Percentiles rank a stretch among this genome's conserved stretches.
phyloP scores from a whole-genome alignment of 768 basidiomycete species.

The Jaapia argillacea region DNA sequence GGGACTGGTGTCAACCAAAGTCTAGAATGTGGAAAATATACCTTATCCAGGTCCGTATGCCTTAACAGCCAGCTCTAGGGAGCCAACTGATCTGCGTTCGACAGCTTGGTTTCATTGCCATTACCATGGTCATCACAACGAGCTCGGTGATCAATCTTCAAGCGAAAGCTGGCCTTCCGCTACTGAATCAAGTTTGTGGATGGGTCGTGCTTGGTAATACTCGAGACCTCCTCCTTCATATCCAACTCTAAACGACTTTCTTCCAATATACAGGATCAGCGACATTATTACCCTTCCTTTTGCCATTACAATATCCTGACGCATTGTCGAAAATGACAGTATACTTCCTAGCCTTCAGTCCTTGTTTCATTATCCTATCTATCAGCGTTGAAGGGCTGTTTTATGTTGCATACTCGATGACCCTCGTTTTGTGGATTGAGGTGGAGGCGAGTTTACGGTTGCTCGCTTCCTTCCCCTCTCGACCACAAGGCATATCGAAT shows the following conservation, averaged over 20 bases:
- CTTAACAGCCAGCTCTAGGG: no score
- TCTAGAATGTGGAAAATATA: no score
- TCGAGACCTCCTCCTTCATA: slow-evolving; percentile 11
- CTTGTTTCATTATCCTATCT: slow-evolving; percentile 71
- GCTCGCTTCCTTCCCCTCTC: neutral
- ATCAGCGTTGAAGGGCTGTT: slow-evolving; percentile 79
- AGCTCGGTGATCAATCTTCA: slow-evolving; percentile 52
- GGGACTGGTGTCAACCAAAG: no score
- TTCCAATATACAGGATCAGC: neutral
- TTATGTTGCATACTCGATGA: slow-evolving; percentile 56
- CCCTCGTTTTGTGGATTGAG: slow-evolving; percentile 57
- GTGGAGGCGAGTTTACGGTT: slow-evolving; percentile 36
- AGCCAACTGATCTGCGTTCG: neutral
- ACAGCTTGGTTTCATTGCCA: slow-evolving; percentile 34
- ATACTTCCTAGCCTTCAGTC: slow-evolving; percentile 63
- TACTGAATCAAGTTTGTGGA: slow-evolving; percentile 45
- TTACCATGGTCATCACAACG: slow-evolving; percentile 42
- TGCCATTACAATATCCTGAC: slow-evolving; percentile 20
- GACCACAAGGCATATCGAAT: neutral
- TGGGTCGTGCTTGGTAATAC: slow-evolving; percentile 62
- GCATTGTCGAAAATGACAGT: slow-evolving; percentile 42
- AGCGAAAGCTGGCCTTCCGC: slow-evolving; percentile 56
- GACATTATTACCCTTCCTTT: slow-evolving; percentile 36
- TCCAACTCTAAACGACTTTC: neutral
- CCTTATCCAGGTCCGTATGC: no score